Evolutionary conservation across 768 basidiomycete species (phyloP), one percentile per base, ranked within the genome.

Genomic region (Leucogyrophana mollusca): DNA sequence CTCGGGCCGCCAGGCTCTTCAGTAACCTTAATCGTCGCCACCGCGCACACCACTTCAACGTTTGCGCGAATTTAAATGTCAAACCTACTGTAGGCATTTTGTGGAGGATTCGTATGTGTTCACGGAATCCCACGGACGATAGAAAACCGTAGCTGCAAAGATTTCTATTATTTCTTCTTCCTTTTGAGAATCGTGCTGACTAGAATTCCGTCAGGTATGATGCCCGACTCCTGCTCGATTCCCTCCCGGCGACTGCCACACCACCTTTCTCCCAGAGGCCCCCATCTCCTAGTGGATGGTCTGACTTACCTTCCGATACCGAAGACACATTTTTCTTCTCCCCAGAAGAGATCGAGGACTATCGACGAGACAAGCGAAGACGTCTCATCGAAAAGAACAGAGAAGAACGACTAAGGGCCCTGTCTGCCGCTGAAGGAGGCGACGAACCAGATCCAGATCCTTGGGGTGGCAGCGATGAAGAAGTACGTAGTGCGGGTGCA

Each of bases 271-370:
- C 27, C 7, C 27, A 30, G 30, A 30, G 43, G 17, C 22, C 74
- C 1, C 64, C 60, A 18, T 80, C 83, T 0, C 77, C 80, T 2
- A 66, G 73, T 3, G 88, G 87, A 7, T 94, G 90, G 90, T 85
- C 85, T 0, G 86, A 91, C 61, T 75, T 94, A 2, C 85, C 90
- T 4, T 92, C 91, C 0, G 91, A 94, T 56, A 61, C 80, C 4
- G 92, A 94, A 67, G 91, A 94, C 54, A 85, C 79, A 0, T 94
- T 92, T 65, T 89, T 88, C 67, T 76, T 94, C 50, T 73, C 80
- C 1, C 77, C 77, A 0, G 72, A 74, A 5, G 91, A 93, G 53
- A 66, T 73, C 2, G 81, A 82, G 11, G 85, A 85, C 49, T 83
- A 82, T 50, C 73, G 72, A 30, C 74, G 80, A 18, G 79, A 83